Evolutionary conservation across 75 land plant species (phyloP).

Genomic region (Picea glauca): DNA sequence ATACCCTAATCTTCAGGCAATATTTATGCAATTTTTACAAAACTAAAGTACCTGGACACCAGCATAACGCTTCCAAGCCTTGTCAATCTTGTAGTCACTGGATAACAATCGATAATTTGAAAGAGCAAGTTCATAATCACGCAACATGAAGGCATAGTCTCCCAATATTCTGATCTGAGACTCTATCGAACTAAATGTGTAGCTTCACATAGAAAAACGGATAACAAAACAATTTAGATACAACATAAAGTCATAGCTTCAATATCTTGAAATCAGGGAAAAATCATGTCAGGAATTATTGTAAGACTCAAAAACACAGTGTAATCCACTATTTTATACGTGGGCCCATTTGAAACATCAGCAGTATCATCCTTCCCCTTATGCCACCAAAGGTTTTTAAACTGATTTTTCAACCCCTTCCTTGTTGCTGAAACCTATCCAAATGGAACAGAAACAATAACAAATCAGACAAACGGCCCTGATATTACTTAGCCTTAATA

Average conservation of each 20-base stretch:
- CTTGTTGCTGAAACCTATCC: conserved; percentile 92
- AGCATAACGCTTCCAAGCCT: conserved; percentile 96
- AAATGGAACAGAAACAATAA: neutral
- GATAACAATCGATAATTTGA: conserved; percentile 95
- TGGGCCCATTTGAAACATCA: conserved; percentile 60
- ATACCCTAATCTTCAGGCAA: neutral
- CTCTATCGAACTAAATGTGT: conserved; percentile 90
- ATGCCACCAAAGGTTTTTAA: conserved; percentile 99
- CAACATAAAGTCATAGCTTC: neutral
- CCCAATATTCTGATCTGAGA: conserved; percentile 95
- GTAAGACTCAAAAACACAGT: neutral
- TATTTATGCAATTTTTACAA: neutral
- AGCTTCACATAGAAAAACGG: conserved; percentile 41
- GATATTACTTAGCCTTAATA: neutral
- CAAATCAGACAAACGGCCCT: neutral
- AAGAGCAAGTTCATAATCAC: conserved; percentile 97
- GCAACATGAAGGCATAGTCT: conserved; percentile 99
- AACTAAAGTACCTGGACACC: conserved; percentile 86
- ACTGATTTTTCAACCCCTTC: conserved; percentile 92
- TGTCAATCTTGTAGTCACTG: conserved; percentile 94
- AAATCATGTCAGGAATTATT: neutral
- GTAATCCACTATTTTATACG: conserved; percentile 32
- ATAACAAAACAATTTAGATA: conserved; percentile 6
- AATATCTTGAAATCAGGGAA: neutral
- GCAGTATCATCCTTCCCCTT: conserved; percentile 90